A percentile compares a stretch with the other conserved stretches of the same genome.
Conservation (phyloP, 139 green algal species). For the Micractinium sp. region DNA sequence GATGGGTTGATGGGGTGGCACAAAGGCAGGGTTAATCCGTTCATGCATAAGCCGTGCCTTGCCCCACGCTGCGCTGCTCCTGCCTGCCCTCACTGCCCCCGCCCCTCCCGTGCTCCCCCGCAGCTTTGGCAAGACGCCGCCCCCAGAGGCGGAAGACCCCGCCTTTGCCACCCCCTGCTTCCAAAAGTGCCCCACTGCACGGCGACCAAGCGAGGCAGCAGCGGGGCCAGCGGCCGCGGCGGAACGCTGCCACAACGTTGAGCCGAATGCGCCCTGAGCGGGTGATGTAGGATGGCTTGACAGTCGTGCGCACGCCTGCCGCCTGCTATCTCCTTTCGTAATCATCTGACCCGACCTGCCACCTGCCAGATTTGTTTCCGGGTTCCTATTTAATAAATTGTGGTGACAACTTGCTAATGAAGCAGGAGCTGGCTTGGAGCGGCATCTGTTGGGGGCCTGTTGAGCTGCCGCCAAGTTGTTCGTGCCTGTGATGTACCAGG, state of each 20-base stretch:
- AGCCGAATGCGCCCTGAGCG: neutral
- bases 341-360: too few species aligned
- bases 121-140: slow-evolving; percentile 74
- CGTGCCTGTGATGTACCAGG: too few species aligned
- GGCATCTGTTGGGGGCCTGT: too few species aligned
- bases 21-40: neutral
- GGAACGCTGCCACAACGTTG: slow-evolving; percentile 10
- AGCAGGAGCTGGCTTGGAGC: too few species aligned
- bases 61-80: neutral
- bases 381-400: too few species aligned
- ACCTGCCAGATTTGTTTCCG: too few species aligned
- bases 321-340: too few species aligned
- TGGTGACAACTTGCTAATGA: too few species aligned
- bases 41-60: neutral
- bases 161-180: slow-evolving; percentile 63
- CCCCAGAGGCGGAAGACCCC: slow-evolving; percentile 63
- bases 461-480: too few species aligned
- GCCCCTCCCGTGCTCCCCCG: neutral
- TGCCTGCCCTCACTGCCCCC: neutral
- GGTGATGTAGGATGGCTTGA: too few species aligned
- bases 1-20: neutral
- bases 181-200: slow-evolving; percentile 39
- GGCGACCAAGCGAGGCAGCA: neutral
- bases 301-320: too few species aligned
- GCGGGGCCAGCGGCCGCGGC: neutral